Percentiles rank a stretch among this genome's conserved stretches.
Conservation (phyloP, 1,139 yeast species). For the Magnusiomyces tetraspermus region DNA sequence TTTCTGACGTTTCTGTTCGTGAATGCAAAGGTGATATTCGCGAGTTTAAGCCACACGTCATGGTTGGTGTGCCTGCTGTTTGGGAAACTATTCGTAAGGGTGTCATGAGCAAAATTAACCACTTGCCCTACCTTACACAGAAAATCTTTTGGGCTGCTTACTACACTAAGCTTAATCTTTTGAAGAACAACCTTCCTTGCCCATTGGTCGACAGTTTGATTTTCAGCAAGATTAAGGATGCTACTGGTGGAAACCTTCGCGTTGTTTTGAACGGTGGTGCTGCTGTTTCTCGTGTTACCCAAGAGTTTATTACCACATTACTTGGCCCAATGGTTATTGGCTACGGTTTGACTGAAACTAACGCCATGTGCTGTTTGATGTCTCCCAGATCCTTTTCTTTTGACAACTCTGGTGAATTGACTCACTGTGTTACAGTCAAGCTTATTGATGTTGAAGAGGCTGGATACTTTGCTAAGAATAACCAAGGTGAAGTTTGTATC, state of each 20-base stretch:
- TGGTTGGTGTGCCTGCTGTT: slow-evolving; percentile 99
- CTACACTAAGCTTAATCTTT: slow-evolving; percentile 56
- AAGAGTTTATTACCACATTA: slow-evolving; percentile 63
- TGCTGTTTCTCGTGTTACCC: slow-evolving; percentile 80
- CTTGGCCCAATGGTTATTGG: slow-evolving; percentile 89
- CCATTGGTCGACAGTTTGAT: slow-evolving; percentile 53
- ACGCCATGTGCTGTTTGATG: slow-evolving; percentile 73
- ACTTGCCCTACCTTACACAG: slow-evolving; percentile 59
- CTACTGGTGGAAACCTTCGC: slow-evolving; percentile 86
- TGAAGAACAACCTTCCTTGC: slow-evolving; percentile 59
- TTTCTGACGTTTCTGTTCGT: slow-evolving; percentile 70
- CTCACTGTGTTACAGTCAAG: slow-evolving; percentile 78
- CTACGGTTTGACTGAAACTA: slow-evolving; percentile 94
- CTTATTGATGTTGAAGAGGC: slow-evolving; percentile 88
- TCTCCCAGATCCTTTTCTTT: slow-evolving; percentile 56
- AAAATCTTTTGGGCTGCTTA: slow-evolving; percentile 86
- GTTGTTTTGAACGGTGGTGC: slow-evolving; percentile 87
- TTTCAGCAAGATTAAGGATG: slow-evolving; percentile 83
- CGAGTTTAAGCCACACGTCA: slow-evolving; percentile 80
- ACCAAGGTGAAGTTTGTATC: slow-evolving; percentile 87
- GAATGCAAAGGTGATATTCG: slow-evolving; percentile 84
- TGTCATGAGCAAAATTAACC: slow-evolving; percentile 61
- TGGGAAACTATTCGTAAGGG: slow-evolving; percentile 98
- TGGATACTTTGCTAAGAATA: slow-evolving; percentile 81
- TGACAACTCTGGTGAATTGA: slow-evolving; percentile 74